Base-by-base conservation (phyloP, 2,329 filamentous ascomycete genomes). In the Fusarium begoniae region DNA sequence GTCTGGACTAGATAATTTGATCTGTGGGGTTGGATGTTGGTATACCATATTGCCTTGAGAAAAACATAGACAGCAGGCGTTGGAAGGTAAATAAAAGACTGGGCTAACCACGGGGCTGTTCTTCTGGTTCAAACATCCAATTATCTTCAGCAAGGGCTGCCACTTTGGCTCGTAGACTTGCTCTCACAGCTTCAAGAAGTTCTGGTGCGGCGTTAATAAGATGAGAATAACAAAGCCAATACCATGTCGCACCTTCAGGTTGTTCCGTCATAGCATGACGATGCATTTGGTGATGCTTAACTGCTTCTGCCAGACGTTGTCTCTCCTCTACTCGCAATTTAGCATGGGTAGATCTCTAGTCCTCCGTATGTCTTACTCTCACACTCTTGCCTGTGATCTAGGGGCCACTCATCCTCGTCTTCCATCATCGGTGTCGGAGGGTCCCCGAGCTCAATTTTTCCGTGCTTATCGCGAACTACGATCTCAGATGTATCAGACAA, bases 111-210 rank as follows among this genome's bases (percentile, higher is more conserved):
- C 84, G 84, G 47, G 82, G 81, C 69, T 86, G 84, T 61, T 89
- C 87, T 76, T 94, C 92, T 5, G 89, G 85, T 81, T 95, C 94
- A 82, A 93, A 97, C 92, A 97, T 97, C 95, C 95, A 98, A 77
- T 92, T 93, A 79, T 98, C 95, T 57, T 96, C 93, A 28, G 93
- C 89, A 56, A 97, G 83, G 20, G 91, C 90, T 22, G 90, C 88
- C 5, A 95, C 92, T 80, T 94, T 94, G 66, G 90, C 90, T 75
- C 90, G 87, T 62, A 97, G 84, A 80, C 92, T 95, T 40, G 90
- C 88, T 72, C 90, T 89, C 54, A 95, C 88, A 28, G 90, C 88
- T 72, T 92, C 90, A 32, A 94, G 85, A 8, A 95, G 86, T 81
- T 95, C 93, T 91, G 67, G 28, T 55, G 76, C 28, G 28, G 28